These are phyloP conservation scores for Phoma sp. DNA, from an alignment of 2,329 filamentous ascomycete species.

Conservation along the genomic window DNA sequence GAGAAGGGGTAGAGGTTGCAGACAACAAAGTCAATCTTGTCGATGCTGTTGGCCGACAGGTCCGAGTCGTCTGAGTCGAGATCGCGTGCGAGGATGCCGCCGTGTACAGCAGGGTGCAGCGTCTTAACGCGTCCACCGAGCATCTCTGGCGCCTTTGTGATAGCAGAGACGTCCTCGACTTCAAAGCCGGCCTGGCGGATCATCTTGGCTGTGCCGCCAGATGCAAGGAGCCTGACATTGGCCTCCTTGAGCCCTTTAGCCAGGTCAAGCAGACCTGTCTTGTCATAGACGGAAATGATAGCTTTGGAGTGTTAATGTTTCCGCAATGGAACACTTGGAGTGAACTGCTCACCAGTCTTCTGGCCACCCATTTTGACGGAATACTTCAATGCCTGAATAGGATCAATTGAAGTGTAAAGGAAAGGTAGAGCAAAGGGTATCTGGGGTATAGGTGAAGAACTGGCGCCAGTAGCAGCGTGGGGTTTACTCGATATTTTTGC, in stretches of 20 bases:
- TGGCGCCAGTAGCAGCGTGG: conserved; percentile 25
- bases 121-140: conserved; percentile 92
- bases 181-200: conserved; percentile 95
- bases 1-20: conserved; percentile 99
- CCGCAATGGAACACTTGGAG: neutral
- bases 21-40: conserved; percentile 60
- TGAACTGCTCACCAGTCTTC: conserved; percentile 42
- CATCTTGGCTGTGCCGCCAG: conserved; percentile 93
- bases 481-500: conserved; percentile 31
- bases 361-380: conserved; percentile 44
- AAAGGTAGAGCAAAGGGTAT: conserved; percentile 12
- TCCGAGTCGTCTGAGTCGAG: conserved; percentile 97
- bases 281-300: conserved; percentile 98
- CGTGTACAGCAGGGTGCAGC: conserved; percentile 85
- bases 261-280: conserved; percentile 70
- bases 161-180: conserved; percentile 97
- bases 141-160: conserved; percentile 95
- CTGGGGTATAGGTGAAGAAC: conserved; percentile 29
- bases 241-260: conserved; percentile 49
- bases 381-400: conserved; percentile 9
- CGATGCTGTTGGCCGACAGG: conserved; percentile 63
- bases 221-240: conserved; percentile 74
- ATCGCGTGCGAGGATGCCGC: conserved; percentile 90
- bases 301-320: conserved; percentile 56
- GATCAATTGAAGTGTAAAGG: conserved; percentile 25